Conservation (phyloP, 371 early-diverging fungal species). For the Cokeromyces recurvatus region DNA sequence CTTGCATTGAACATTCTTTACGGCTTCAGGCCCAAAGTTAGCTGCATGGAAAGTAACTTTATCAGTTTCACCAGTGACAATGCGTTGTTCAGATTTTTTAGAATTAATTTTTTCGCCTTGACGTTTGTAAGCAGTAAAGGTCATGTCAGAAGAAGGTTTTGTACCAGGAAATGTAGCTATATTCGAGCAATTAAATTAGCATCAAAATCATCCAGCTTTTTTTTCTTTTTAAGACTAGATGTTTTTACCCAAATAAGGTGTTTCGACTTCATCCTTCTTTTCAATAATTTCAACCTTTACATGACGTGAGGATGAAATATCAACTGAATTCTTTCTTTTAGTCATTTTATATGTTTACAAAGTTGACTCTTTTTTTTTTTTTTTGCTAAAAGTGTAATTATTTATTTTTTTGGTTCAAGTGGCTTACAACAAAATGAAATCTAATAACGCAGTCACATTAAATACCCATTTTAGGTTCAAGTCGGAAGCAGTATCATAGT, state of each 20-base stretch:
- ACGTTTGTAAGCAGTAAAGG: conserved; percentile 27
- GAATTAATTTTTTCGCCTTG: conserved; percentile 4
- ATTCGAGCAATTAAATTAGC: neutral
- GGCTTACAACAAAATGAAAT: no score
- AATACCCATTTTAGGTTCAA: no score
- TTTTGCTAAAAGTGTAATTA: no score
- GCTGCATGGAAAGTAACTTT: conserved; percentile 71
- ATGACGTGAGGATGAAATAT: conserved; percentile 10
- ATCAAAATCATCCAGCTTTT: neutral
- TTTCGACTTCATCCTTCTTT: conserved; percentile 14
- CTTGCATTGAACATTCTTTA: conserved; percentile 47
- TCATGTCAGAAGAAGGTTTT: conserved; percentile 27
- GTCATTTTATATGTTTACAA: conserved; percentile 7
- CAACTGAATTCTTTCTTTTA: conserved; percentile 21
- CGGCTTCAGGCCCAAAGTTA: conserved; percentile 57
- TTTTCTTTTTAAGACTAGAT: neutral
- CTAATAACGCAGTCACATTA: no score
- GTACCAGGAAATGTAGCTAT: conserved; percentile 46
- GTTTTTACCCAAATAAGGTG: conserved; percentile 32
- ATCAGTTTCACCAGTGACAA: conserved; percentile 65
- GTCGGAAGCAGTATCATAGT: no score
- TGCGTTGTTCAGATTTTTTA: conserved; percentile 22
- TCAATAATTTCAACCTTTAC: conserved; percentile 18
- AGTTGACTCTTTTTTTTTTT: no score
- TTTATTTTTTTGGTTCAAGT: no score